A percentile compares a stretch with the other conserved stretches of the same genome.
phyloP scores from a whole-genome alignment of 371 early-diverging fungal species.

The Syncephalis fuscata region DNA sequence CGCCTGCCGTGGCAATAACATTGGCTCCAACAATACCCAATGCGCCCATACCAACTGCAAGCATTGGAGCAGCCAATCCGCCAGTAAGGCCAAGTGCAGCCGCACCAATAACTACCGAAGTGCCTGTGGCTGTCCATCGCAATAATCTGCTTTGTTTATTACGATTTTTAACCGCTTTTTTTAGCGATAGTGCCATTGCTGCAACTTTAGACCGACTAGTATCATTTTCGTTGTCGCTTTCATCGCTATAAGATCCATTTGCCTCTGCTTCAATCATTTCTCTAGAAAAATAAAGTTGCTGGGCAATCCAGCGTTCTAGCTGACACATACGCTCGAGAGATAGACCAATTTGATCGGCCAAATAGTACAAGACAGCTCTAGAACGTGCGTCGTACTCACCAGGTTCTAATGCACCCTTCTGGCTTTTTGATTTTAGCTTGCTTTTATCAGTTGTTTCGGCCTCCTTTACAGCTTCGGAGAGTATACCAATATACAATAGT shows the following conservation, averaged over 20 bases:
- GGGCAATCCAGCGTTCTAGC: constrained; percentile 4
- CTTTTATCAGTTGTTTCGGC: no score
- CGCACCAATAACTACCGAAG: constrained; percentile 37
- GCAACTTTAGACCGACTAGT: background rate
- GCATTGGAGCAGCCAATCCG: constrained; percentile 44
- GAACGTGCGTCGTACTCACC: constrained; percentile 21
- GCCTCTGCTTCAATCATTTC: background rate
- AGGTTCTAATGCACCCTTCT: constrained; percentile 3
- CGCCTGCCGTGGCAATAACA: constrained; percentile 39
- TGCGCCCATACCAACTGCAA: constrained; percentile 31
- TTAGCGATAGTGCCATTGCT: constrained; percentile 7
- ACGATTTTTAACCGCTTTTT: constrained; percentile 24
- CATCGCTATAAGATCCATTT: background rate
- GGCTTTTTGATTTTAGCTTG: no score
- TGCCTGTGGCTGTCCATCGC: constrained; percentile 36
- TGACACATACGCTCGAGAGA: background rate
- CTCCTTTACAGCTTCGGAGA: no score
- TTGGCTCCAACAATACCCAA: constrained; percentile 33
- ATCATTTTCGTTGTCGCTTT: background rate
- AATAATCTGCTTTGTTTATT: constrained; percentile 27
- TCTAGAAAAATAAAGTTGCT: constrained; percentile 4
- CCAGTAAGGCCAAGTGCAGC: constrained; percentile 49
- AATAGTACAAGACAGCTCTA: constrained; percentile 14
- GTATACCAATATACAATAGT: no score
- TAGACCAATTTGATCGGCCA: constrained; percentile 11